Percentiles rank a stretch among this genome's conserved stretches.
Evolutionary conservation across 345 rosid species (phyloP).

Genomic region (Salix suchowensis): DNA sequence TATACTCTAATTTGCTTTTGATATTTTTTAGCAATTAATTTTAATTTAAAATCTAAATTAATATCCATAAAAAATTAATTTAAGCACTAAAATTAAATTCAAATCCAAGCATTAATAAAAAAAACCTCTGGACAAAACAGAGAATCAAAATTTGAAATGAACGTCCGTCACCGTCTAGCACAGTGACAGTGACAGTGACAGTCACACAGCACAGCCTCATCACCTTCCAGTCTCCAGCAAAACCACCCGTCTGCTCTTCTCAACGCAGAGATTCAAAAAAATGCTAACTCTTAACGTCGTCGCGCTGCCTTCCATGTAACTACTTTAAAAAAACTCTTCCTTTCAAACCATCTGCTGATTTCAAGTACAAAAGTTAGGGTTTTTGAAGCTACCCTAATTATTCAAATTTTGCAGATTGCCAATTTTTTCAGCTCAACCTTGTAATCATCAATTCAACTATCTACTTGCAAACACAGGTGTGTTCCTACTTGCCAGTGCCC

Average conservation of each 20-base stretch:
- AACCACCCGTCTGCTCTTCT: neutral
- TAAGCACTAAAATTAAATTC: too few species aligned
- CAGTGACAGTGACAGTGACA: too few species aligned
- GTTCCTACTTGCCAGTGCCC: neutral
- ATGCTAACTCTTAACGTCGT: conserved; percentile 16
- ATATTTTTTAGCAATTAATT: too few species aligned
- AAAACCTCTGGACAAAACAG: too few species aligned
- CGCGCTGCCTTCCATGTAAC: conserved; percentile 19
- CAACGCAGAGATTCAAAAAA: neutral
- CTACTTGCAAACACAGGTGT: neutral
- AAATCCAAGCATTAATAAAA: too few species aligned
- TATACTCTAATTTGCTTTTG: too few species aligned
- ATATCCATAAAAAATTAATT: too few species aligned
- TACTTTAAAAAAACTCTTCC: neutral
- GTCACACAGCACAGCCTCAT: too few species aligned
- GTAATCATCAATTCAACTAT: neutral
- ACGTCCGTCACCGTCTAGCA: too few species aligned
- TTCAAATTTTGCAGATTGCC: neutral
- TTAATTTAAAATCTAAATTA: too few species aligned
- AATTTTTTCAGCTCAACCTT: neutral
- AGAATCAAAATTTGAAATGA: too few species aligned
- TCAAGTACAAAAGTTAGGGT: neutral
- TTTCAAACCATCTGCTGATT: neutral
- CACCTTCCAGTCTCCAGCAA: too few species aligned
- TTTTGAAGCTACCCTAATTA: neutral